Evolutionary conservation across 2,329 filamentous ascomycete genomes (phyloP), one percentile per base, ranked within the genome.

Genomic region (Epichloe scottii): DNA sequence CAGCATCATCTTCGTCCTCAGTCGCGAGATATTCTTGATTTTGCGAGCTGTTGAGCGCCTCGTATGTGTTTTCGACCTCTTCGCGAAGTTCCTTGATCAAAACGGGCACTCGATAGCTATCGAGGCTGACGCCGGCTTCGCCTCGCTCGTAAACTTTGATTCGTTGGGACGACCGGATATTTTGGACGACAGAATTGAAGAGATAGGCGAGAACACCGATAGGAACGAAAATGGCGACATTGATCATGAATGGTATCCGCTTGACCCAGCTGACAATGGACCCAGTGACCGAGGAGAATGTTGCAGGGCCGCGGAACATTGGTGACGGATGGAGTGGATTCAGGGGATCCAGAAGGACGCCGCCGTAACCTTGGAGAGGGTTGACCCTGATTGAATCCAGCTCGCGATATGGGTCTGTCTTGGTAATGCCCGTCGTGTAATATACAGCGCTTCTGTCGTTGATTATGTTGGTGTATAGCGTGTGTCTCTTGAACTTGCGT

Each of bases 361-460:
- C 74, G 39, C 84, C 81, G 59, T 87, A 91, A 23, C 84, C 87
- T 35, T 80, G 68, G 1, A 91, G 64, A 59, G 85, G 94, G 61
- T 87, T 87, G 57, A 89, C 71, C 21, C 84, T 80, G 54, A 91
- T 65, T 4, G 76, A 78, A 19, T 83, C 77, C 15, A 85, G 63
- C 56, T 89, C 75, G 0, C 75, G 75, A 62, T 82, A 97, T 0
- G 89, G 90, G 60, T 97, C 87, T 0, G 76, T 85, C 60, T 82
- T 82, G 23, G 83, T 76, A 44, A 96, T 88, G 19, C 75, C 76
- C 0, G 89, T 87, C 0, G 91, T 96, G 64, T 91, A 95, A 68
- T 87, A 88, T 1, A 84, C 80, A 4, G 88, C 87, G 43, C 80
- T 87, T 50, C 82, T 76, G 68, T 97, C 91, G 66, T 96, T 95